Base-by-base conservation (phyloP, 78 protist genomes). In the Tieghemostelium lacteum region DNA sequence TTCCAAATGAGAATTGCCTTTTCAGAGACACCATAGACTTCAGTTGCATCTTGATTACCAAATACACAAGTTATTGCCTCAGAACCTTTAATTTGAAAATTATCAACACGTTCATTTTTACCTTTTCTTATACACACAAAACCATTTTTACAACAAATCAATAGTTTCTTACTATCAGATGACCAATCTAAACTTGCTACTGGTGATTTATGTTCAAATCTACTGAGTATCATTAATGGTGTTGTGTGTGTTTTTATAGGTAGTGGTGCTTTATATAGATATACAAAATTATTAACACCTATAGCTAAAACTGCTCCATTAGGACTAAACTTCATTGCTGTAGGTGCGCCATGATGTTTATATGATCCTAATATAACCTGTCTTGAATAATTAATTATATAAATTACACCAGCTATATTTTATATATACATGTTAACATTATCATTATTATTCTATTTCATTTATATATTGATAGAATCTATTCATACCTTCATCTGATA, bases 401-500 rank as follows among this genome's bases (percentile, higher is more conserved):
- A 42, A 20, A 58, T 55, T 16, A 60, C 63, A 57, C 87, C 87
- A 57, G 58, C 93, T 74, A 42, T 6, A 69, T 39, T 39, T 33
- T 2, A 66, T 5, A 26, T 8, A 58, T 37, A 12, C 20, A 36
- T 22, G 54, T 39, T 3, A 52, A 16, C 3, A 58, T 20, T 49
- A 28, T 31, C 17, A 50, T n/a, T n/a, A 49, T 4, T 57, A 7
- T 5, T n/a, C 16, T 33, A 36, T 62, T 7, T 55, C 17, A 33
- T 55, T 55, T 5, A n/a, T 20, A 36, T 33, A 6, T 33, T 14
- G 19, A 33, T 31, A 1, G 0, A 37, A 1, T 1, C n/a, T 29
- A 42, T n/a, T n/a, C 57, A 45, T 87, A 87, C 93, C 22, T 37
- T 87, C 93, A 61, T 87, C 93, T 5, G 78, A 37, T 24, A 65